phyloP scores from a whole-genome alignment of 148 eudicot genomes.

The Cornus controversa region DNA sequence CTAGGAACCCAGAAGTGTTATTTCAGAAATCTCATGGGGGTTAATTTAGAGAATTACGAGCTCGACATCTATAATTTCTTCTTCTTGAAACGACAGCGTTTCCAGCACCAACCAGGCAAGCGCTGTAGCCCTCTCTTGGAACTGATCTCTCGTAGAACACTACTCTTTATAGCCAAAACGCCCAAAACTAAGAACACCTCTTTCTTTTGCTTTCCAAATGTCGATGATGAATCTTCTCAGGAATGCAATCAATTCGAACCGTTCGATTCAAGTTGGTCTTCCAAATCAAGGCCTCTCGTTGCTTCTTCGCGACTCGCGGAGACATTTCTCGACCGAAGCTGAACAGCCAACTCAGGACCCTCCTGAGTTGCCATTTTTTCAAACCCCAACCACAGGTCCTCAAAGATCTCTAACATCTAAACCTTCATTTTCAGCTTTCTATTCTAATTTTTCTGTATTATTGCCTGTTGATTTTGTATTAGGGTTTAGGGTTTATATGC shows the following conservation, averaged over 20 bases:
- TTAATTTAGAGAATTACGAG: too few relatives aligned
- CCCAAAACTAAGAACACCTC: neutral
- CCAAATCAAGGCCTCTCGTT: slow-evolving; percentile 14
- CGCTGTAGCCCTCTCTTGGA: too few relatives aligned
- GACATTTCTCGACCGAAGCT: slow-evolving; percentile 35
- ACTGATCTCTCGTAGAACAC: too few relatives aligned
- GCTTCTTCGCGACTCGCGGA: slow-evolving; percentile 10
- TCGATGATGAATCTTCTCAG: slow-evolving; percentile 31
- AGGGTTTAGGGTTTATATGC: slow-evolving; percentile 9
- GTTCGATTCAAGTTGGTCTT: slow-evolving; percentile 11
- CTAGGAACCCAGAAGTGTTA: too few relatives aligned
- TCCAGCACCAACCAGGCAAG: too few relatives aligned
- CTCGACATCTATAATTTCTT: too few relatives aligned
- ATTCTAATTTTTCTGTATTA: neutral
- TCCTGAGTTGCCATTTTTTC: slow-evolving; percentile 20
- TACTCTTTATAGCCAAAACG: too few relatives aligned
- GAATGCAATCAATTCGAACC: slow-evolving; percentile 22
- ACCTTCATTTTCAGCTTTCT: neutral
- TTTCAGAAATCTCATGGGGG: too few relatives aligned
- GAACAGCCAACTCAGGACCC: slow-evolving; percentile 20
- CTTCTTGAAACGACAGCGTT: too few relatives aligned
- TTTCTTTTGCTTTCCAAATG: neutral
- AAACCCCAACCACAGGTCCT: slow-evolving; percentile 22
- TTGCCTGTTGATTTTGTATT: neutral
- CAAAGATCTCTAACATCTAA: neutral